Base-by-base conservation (phyloP, 73 alveolate genomes). In the Paramecium sonneborni region DNA sequence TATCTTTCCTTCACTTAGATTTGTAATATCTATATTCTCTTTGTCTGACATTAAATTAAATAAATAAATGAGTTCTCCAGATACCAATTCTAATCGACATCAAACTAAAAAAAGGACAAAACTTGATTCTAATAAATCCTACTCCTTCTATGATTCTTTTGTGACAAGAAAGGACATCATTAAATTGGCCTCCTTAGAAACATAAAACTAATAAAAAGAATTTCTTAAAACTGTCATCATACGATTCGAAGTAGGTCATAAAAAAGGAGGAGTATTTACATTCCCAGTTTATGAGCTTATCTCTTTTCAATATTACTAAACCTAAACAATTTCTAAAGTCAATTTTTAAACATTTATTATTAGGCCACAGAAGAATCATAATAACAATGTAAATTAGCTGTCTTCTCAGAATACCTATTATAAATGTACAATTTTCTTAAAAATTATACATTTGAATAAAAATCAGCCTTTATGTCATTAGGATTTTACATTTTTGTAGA, bases 321-420 rank as follows among this genome's bases (percentile, higher is more conserved):
- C 90, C 6, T 12, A 79, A 44, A 76, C 88, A 0, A 79, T 79
- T 23, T 79, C 90, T 0, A 79, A 79, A 79, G 90, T 79, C 11
- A 18, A 52, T 52, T 39, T 79, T 1, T 3, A 3, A n/a, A 12
- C 46, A 10, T 2, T 43, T 41, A 43, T 24, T n/a, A 6, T 6
- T 23, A 79, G 90, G 90, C 90, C 26, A 79, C 90, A 30, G 90
- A 79, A 46, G 76, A 79, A 24, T 76, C 90, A n/a, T 9, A 79
- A 79, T 26, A 23, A 24, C 8, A 30, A 23, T 79, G 74, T 46
- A 79, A 79, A 23, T 62, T 30, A 10, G 55, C 44, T 15, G 32
- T 79, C 23, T 79, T 43, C 12, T 79, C 90, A 46, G 90, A 79
- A 44, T 79, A 43, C 15, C 15, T 79, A n/a, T 46, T 79, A 7